Evolutionary conservation across 2,329 filamentous ascomycete species (phyloP), one percentile per base, ranked within the genome.

Genomic region (Fusarium paranaense): DNA sequence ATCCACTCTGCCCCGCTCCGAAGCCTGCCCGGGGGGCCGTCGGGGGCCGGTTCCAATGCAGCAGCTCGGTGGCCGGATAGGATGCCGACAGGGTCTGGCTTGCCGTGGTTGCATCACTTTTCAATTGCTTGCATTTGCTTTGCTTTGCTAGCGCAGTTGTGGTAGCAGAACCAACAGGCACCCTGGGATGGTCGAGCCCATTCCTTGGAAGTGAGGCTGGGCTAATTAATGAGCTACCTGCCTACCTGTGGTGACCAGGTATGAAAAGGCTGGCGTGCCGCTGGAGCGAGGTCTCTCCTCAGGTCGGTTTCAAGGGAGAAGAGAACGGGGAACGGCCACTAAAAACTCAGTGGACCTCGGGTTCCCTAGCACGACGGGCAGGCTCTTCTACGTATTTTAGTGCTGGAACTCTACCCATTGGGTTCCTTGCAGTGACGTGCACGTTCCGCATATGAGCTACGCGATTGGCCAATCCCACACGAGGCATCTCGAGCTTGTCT

Each of bases 401-500:
- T 33, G 20, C 27, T 38, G n/a, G 59, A 40, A 32, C 54, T 30
- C 52, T 54, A 22, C 57, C 69, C 64, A 72, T 69, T 69, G 38
- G 70, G 45, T 65, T 66, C 59, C 62, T 54, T 54, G 45, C 52
- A 65, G 69, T 73, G 72, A 75, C 66, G 69, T 67, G 72, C 72
- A 74, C 72, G 72, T 74, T 75, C 64, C 60, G 47, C 22, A 40
- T 50, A 18, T 22, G n/a, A 30, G 38, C 16, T 32, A 54, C 27
- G 37, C 70, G 66, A 74, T 74, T 74, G 62, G 72, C 27, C 72
- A 75, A 74, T 75, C 38, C 60, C 42, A 42, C 10, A 42, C 40
- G 69, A 30, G 54, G 38, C 69, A 32, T 27, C 32, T 57, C 33
- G 32, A 75, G 72, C 69, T 47, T 74, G 61, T 70, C 69, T 67